Conservation (phyloP, 495 filamentous ascomycete species). For the Trypethelium eluteriae region DNA sequence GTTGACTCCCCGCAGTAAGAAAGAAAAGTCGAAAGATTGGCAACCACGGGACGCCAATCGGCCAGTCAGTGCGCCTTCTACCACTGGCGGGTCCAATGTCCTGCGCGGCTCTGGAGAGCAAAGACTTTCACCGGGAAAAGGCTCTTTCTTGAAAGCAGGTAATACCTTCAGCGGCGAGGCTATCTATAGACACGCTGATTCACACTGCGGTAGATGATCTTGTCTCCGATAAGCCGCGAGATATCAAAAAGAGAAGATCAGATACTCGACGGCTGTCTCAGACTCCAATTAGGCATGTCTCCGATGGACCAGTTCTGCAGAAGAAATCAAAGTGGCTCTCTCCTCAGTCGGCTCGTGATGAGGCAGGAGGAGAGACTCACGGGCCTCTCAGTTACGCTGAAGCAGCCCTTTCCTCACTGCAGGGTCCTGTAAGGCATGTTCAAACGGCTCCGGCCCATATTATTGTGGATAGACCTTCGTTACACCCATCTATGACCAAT, state of each 20-base stretch:
- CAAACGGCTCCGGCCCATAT: not conserved
- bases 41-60: not conserved
- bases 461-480: not conserved
- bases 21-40: constrained; percentile 4
- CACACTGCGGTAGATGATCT: not conserved
- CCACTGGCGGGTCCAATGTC: not conserved
- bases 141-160: not conserved
- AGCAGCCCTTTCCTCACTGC: not conserved
- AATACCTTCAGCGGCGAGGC: not conserved
- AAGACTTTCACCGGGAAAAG: not conserved
- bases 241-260: not conserved
- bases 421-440: not conserved
- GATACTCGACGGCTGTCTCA: constrained; percentile 4
- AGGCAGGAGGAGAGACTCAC: not conserved
- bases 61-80: not conserved
- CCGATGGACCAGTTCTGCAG: not conserved
- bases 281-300: not conserved
- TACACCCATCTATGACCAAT: not conserved
- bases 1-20: constrained; percentile 2
- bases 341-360: not conserved
- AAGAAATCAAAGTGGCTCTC: constrained; percentile 1
- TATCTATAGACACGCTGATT: not conserved
- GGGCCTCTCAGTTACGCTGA: not conserved
- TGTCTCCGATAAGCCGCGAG: not conserved
- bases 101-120: not conserved